A percentile compares a stretch with the other conserved stretches of the same genome.
phyloP scores from a whole-genome alignment of 805 yeast species.

The Isabelozyma rhagii region DNA sequence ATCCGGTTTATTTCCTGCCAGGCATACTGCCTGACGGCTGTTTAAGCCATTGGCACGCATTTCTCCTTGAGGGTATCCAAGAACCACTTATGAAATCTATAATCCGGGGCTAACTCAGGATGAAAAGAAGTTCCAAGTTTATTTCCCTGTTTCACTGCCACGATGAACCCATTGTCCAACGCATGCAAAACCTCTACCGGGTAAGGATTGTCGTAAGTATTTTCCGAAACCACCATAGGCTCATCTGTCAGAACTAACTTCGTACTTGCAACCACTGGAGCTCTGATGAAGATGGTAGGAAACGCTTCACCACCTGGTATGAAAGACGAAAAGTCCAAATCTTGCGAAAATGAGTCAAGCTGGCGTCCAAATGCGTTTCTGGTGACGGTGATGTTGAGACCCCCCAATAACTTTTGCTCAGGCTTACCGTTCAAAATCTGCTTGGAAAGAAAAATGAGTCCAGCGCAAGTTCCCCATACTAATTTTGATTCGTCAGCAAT shows the following conservation, averaged over 20 bases:
- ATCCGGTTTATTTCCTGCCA: too few relatives aligned
- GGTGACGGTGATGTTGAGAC: constrained; percentile 58
- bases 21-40: too few relatives aligned
- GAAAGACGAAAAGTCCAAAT: constrained; percentile 42
- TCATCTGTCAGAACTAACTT: constrained; percentile 1
- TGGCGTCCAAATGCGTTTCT: constrained; percentile 83
- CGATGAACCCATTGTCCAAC: constrained; percentile 45
- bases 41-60: background rate
- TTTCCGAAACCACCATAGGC: constrained; percentile 13
- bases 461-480: constrained; percentile 88
- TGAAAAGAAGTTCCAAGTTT: constrained; percentile 75
- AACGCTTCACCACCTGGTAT: constrained; percentile 40
- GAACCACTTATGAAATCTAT: constrained; percentile 70
- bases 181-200: constrained; percentile 43
- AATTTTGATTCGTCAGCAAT: constrained; percentile 48
- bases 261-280: constrained; percentile 57
- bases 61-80: constrained; percentile 42
- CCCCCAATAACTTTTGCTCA: constrained; percentile 59
- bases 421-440: constrained; percentile 50
- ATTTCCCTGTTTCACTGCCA: constrained; percentile 70
- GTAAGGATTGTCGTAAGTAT: constrained; percentile 18
- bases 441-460: constrained; percentile 63
- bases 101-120: constrained; percentile 65
- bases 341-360: constrained; percentile 56
- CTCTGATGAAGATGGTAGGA: constrained; percentile 63